These are phyloP conservation scores for Penstemon barbatus DNA, from an alignment of 257 asterid species.

Conservation along the genomic window DNA sequence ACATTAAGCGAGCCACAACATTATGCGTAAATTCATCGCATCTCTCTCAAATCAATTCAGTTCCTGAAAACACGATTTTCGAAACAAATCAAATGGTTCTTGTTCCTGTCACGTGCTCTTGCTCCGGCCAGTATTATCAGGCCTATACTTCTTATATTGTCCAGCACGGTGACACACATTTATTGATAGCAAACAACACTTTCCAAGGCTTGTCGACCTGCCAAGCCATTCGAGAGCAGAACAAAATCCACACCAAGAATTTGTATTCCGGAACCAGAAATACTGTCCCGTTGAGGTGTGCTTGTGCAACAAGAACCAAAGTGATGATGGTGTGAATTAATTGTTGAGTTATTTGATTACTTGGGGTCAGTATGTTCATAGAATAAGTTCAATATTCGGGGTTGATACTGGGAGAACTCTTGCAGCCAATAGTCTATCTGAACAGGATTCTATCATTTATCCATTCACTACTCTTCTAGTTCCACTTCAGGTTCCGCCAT, in stretches of 20 bases:
- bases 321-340: constrained; percentile 46
- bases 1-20: constrained; percentile 34
- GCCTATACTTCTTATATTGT: constrained; percentile 48
- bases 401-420: constrained; percentile 36
- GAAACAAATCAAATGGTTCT: constrained; percentile 41
- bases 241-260: background rate
- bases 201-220: constrained; percentile 74
- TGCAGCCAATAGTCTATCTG: constrained; percentile 59
- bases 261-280: constrained; percentile 38
- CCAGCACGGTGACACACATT: constrained; percentile 15
- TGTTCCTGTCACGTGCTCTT: constrained; percentile 77
- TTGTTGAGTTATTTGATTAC: constrained; percentile 57
- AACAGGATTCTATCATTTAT: constrained; percentile 24
- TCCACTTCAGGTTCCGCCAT: constrained; percentile 68
- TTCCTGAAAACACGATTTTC: constrained; percentile 38
- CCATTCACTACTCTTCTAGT: constrained; percentile 71
- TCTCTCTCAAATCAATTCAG: constrained; percentile 60
- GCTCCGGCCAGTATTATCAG: constrained; percentile 61
- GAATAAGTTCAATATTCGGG: constrained; percentile 43
- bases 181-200: constrained; percentile 41
- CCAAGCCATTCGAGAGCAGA: constrained; percentile 57
- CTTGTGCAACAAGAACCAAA: constrained; percentile 75
- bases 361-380: constrained; percentile 33
- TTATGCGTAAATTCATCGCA: constrained; percentile 42
- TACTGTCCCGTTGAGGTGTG: constrained; percentile 75